These are phyloP conservation scores for Haematococcus lacustris DNA, from an alignment of 139 green algal species.

Conservation along the genomic window DNA sequence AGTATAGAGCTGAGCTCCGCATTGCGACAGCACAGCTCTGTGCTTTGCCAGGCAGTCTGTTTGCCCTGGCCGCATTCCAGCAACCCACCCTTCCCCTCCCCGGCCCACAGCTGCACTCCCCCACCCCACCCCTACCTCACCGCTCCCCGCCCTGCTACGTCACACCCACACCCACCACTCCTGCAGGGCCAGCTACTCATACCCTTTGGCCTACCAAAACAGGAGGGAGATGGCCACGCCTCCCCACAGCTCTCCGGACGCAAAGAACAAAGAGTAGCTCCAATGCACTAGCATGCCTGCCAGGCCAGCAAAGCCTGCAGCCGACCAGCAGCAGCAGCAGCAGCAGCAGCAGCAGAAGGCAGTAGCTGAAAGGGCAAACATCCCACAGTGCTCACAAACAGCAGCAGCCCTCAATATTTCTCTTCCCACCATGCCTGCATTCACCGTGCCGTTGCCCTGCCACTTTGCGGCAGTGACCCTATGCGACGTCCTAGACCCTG, in stretches of 20 bases:
- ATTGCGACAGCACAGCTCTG: too few relatives aligned
- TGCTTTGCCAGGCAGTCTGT: too few relatives aligned
- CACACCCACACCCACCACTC: too few relatives aligned
- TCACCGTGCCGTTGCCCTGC: too few relatives aligned
- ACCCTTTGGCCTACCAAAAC: conserved; percentile 77
- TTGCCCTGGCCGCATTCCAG: too few relatives aligned
- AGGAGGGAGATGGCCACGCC: conserved; percentile 90
- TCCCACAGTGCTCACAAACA: neutral
- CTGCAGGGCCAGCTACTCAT: neutral
- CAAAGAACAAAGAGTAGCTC: conserved; percentile 92
- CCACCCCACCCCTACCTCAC: too few relatives aligned
- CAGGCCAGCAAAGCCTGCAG: conserved; percentile 61
- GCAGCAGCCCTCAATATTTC: neutral
- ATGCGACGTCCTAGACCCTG: neutral
- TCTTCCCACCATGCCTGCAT: neutral
- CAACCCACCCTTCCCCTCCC: too few relatives aligned
- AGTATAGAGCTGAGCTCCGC: too few relatives aligned
- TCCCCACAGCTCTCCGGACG: conserved; percentile 91
- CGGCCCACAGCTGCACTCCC: too few relatives aligned
- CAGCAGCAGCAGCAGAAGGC: too few relatives aligned
- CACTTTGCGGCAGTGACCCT: too few relatives aligned
- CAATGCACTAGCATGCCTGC: conserved; percentile 91
- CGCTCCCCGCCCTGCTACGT: too few relatives aligned
- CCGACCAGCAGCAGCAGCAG: neutral
- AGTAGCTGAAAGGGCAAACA: neutral